These are phyloP conservation scores for Teunomyces atbi DNA, from an alignment of 805 yeast species.

Conservation along the genomic window DNA sequence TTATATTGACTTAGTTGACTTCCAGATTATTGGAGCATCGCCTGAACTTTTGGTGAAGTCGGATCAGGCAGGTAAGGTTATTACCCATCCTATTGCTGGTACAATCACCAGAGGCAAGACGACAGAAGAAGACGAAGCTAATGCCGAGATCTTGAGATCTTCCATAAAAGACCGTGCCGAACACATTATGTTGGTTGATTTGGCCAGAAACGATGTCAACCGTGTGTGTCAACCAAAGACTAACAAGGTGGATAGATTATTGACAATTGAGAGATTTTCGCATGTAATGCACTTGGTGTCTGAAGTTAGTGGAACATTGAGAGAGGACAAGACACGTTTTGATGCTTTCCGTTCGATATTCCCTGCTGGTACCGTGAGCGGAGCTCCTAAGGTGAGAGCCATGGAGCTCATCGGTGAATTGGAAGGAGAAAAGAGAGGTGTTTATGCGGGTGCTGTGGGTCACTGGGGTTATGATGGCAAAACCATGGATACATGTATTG, in stretches of 20 bases:
- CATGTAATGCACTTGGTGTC: conserved; percentile 97
- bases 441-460: conserved; percentile 98
- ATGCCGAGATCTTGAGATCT: conserved; percentile 70
- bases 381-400: conserved; percentile 97
- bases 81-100: conserved; percentile 98
- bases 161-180: conserved; percentile 94
- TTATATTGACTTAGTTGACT: conserved; percentile 86
- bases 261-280: conserved; percentile 89
- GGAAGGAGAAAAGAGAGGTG: conserved; percentile 91
- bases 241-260: conserved; percentile 81
- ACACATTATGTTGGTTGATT: conserved; percentile 97
- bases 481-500: conserved; percentile 97
- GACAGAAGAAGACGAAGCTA: conserved; percentile 82
- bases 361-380: conserved; percentile 99
- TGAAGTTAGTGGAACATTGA: conserved; percentile 87
- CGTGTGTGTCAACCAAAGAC: conserved; percentile 87
- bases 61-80: conserved; percentile 66
- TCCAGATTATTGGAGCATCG: conserved; percentile 95
- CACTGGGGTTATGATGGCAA: conserved; percentile 96
- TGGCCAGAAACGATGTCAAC: conserved; percentile 95
- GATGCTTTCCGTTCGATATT: conserved; percentile 97
- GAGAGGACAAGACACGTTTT: conserved; percentile 82
- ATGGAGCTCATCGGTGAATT: conserved; percentile 91
- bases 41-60: conserved; percentile 91
- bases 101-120: conserved; percentile 90